Conservation (phyloP, 2,329 filamentous ascomycete genomes). For the Colletotrichum lindemuthianum region DNA sequence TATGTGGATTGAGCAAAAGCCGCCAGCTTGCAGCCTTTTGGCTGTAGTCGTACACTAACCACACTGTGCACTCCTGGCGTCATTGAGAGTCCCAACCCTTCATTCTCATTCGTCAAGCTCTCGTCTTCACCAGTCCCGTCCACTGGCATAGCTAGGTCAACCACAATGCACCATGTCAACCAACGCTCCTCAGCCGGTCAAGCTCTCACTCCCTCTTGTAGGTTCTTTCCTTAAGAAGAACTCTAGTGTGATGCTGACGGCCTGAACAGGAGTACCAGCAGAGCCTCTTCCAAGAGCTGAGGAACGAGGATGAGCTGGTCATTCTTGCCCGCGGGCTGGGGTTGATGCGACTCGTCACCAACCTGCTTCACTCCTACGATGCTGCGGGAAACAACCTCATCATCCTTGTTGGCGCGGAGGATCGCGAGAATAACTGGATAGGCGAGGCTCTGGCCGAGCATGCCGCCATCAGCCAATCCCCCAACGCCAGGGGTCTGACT, state of each 20-base stretch:
- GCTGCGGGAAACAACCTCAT: constrained; percentile 94
- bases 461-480: constrained; percentile 86
- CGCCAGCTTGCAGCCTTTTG: too few species aligned
- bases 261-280: constrained; percentile 83
- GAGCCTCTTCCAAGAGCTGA: constrained; percentile 90
- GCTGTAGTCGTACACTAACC: neutral
- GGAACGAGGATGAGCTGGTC: constrained; percentile 91
- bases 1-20: too few species aligned
- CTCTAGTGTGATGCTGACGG: neutral
- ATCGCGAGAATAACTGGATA: constrained; percentile 96
- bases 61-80: neutral
- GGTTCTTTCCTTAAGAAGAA: constrained; percentile 30
- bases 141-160: neutral
- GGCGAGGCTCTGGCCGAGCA: constrained; percentile 96
- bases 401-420: constrained; percentile 87
- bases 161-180: constrained; percentile 43
- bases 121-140: neutral
- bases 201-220: constrained; percentile 82
- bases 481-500: constrained; percentile 84
- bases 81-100: neutral
- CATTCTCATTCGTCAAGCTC: constrained; percentile 1
- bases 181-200: constrained; percentile 74
- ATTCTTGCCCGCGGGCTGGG: constrained; percentile 92
- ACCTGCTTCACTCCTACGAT: constrained; percentile 96
- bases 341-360: constrained; percentile 91